These are phyloP conservation scores for Lentinula boryana DNA, from an alignment of 768 basidiomycete species.

Conservation along the genomic window DNA sequence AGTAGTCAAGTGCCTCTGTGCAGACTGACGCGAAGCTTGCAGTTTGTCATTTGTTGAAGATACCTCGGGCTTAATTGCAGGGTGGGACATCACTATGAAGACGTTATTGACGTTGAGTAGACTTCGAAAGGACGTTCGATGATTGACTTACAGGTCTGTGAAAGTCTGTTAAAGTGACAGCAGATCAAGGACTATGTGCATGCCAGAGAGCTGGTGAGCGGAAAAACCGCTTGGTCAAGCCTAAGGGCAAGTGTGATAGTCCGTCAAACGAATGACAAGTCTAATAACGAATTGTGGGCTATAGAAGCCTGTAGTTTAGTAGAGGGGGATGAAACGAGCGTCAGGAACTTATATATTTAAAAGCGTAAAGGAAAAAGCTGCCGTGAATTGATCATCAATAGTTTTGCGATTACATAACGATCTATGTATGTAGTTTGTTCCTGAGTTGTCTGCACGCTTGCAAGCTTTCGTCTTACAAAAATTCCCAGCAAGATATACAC, in stretches of 20 bases:
- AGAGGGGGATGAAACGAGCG: neutral
- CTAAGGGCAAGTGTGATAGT: neutral
- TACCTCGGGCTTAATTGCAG: neutral
- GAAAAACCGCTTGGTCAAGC: neutral
- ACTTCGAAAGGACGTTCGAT: neutral
- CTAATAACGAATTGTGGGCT: neutral
- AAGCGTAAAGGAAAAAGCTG: neutral
- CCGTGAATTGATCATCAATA: neutral
- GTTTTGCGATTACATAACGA: neutral
- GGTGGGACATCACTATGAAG: slow-evolving; percentile 7
- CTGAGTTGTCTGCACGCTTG: neutral
- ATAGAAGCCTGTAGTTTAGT: neutral
- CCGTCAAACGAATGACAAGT: neutral
- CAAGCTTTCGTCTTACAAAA: neutral
- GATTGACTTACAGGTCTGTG: neutral
- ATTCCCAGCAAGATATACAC: neutral
- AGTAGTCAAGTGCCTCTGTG: slow-evolving; percentile 26
- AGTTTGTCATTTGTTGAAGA: neutral
- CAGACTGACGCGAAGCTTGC: slow-evolving; percentile 6
- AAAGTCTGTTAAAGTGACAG: neutral
- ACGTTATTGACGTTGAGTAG: neutral
- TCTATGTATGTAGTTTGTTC: neutral
- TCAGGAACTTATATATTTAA: neutral
- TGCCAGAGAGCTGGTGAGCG: neutral
- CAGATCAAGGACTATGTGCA: neutral